Evolutionary conservation across 495 filamentous ascomycete species (phyloP).

Genomic region (Oidiodendron maius): DNA sequence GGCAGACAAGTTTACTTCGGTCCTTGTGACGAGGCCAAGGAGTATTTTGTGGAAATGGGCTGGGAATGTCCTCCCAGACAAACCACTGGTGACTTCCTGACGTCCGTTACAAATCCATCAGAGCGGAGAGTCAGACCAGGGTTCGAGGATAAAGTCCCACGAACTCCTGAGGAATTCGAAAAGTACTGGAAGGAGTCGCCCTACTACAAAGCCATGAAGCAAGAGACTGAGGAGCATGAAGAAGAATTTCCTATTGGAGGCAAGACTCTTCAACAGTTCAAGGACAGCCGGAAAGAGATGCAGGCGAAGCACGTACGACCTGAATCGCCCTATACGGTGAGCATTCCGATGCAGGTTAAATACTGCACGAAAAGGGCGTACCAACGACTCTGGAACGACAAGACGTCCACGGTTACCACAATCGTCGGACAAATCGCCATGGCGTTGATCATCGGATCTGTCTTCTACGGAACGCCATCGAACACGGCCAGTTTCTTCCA

Average conservation of each 20-base stretch:
- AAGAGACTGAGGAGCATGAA: constrained; percentile 67
- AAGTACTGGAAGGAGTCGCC: constrained; percentile 51
- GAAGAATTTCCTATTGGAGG: constrained; percentile 45
- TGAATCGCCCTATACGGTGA: constrained; percentile 58
- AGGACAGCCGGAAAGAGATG: neutral
- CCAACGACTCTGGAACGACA: constrained; percentile 63
- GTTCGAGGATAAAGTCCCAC: constrained; percentile 58
- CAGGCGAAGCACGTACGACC: constrained; percentile 55
- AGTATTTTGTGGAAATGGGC: constrained; percentile 57
- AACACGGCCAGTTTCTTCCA: constrained; percentile 39
- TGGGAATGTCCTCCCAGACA: constrained; percentile 48
- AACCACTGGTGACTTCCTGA: constrained; percentile 67
- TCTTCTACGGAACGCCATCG: constrained; percentile 41
- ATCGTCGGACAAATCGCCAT: constrained; percentile 64
- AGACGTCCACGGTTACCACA: constrained; percentile 61
- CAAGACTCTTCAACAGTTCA: neutral
- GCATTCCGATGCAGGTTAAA: constrained; percentile 51
- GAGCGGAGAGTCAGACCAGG: constrained; percentile 57
- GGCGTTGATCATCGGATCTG: constrained; percentile 37
- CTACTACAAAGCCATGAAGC: constrained; percentile 45
- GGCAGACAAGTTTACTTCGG: constrained; percentile 65
- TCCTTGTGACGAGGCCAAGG: constrained; percentile 46
- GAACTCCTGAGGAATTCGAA: constrained; percentile 66
- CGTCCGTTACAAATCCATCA: constrained; percentile 61
- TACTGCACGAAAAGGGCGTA: constrained; percentile 57